Conservation (phyloP, 164 flowering plant species). For the Platanus orientalis region DNA sequence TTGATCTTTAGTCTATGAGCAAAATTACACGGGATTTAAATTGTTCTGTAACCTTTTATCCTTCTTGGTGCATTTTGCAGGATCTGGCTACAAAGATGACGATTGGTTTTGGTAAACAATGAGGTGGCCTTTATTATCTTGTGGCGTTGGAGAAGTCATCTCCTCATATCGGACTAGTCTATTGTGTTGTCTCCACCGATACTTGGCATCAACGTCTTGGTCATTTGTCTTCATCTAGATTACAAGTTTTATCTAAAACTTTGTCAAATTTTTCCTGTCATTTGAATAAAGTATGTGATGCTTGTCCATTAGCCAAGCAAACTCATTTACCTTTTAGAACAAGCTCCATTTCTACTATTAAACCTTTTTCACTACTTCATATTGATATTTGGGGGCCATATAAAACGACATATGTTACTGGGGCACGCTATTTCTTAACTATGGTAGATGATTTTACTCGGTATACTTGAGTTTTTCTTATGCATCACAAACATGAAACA, state of each 20-base stretch:
- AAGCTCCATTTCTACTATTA: background rate
- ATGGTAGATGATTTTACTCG: constrained; percentile 17
- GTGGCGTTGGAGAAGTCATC: background rate
- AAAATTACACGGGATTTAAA: background rate
- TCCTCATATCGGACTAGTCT: too few species aligned
- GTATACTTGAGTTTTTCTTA: constrained; percentile 15
- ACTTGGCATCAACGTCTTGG: background rate
- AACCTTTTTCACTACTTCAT: background rate
- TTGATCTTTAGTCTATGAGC: background rate
- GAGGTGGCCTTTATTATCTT: background rate
- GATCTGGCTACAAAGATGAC: background rate
- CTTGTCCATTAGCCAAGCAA: constrained; percentile 3
- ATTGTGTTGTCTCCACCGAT: background rate
- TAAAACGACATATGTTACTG: background rate
- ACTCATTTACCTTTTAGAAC: background rate
- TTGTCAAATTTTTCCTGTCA: background rate
- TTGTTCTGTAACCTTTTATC: constrained; percentile 2
- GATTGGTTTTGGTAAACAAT: background rate
- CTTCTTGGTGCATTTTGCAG: background rate
- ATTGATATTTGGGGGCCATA: background rate
- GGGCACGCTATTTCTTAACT: background rate
- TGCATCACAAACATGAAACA: too few species aligned
- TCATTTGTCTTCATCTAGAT: background rate
- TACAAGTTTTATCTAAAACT: background rate
- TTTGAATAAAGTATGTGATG: constrained; percentile 5